A percentile compares a stretch with the other conserved stretches of the same genome.
phyloP scores from a whole-genome alignment of 208 protist genomes.

The Leishmania gerbilli region DNA sequence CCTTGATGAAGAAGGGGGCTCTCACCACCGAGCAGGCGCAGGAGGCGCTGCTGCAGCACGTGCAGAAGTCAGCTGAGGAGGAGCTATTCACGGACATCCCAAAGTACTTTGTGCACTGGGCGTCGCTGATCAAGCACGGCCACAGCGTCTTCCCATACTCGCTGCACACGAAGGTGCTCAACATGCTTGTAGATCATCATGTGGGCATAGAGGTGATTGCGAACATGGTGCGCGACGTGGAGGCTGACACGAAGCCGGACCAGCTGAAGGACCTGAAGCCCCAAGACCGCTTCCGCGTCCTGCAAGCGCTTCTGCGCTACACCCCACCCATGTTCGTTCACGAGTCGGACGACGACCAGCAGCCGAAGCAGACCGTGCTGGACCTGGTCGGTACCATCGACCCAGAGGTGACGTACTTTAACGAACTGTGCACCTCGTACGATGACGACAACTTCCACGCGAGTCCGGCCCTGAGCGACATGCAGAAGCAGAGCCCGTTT shows the following conservation, averaged over 20 bases:
- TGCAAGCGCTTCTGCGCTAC: slow-evolving; percentile 82
- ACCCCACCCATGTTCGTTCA: slow-evolving; percentile 45
- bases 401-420: slow-evolving; percentile 62
- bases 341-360: slow-evolving; percentile 22
- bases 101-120: slow-evolving; percentile 80
- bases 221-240: slow-evolving; percentile 55
- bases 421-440: slow-evolving; percentile 51
- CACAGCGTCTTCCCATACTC: slow-evolving; percentile 58
- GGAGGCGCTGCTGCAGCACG: slow-evolving; percentile 60
- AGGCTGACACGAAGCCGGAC: slow-evolving; percentile 35
- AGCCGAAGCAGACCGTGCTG: slow-evolving; percentile 22
- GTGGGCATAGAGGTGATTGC: slow-evolving; percentile 39
- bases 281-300: slow-evolving; percentile 73
- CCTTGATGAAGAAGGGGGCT: slow-evolving; percentile 44
- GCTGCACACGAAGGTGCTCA: slow-evolving; percentile 75
- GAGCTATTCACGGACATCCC: slow-evolving; percentile 76
- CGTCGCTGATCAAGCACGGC: slow-evolving; percentile 68
- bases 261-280: slow-evolving; percentile 50
- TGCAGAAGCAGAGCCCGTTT: slow-evolving; percentile 30
- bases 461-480: slow-evolving; percentile 29
- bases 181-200: slow-evolving; percentile 67
- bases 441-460: slow-evolving; percentile 30
- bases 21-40: slow-evolving; percentile 50
- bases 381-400: slow-evolving; percentile 33
- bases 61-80: slow-evolving; percentile 57